phyloP scores from a whole-genome alignment of 2,329 filamentous ascomycete species.

The Aphanocladium album region DNA sequence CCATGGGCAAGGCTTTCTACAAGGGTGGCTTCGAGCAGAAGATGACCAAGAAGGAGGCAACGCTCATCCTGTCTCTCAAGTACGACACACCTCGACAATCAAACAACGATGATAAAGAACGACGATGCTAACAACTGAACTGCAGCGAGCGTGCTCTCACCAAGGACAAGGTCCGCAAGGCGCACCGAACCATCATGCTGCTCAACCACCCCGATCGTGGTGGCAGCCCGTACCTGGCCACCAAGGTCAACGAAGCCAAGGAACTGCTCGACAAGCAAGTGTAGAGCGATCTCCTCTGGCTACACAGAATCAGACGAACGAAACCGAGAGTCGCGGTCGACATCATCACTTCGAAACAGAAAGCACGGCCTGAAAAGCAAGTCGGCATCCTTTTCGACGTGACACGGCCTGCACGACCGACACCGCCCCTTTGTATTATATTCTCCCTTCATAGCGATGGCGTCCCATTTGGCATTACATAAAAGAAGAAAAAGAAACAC shows the following conservation, averaged over 20 bases:
- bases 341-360: neutral
- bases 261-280: conserved; percentile 80
- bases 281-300: neutral
- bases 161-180: conserved; percentile 92
- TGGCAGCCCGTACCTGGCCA: conserved; percentile 91
- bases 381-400: neutral
- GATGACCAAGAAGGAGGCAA: conserved; percentile 90
- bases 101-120: neutral
- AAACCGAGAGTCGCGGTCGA: neutral
- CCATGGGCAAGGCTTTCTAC: conserved; percentile 88
- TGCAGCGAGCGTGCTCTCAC: conserved; percentile 76
- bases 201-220: conserved; percentile 97
- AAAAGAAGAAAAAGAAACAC: neutral
- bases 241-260: conserved; percentile 98
- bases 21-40: conserved; percentile 96
- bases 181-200: conserved; percentile 92
- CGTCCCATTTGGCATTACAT: conserved; percentile 35
- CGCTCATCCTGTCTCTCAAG: conserved; percentile 86
- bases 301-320: neutral
- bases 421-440: conserved; percentile 29
- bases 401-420: neutral
- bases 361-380: neutral
- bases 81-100: conserved; percentile 37
- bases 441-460: conserved; percentile 39
- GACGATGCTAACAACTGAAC: neutral